phyloP scores from a whole-genome alignment of 1,284 basidiomycete species.

The Ceratobasidium sp. region DNA sequence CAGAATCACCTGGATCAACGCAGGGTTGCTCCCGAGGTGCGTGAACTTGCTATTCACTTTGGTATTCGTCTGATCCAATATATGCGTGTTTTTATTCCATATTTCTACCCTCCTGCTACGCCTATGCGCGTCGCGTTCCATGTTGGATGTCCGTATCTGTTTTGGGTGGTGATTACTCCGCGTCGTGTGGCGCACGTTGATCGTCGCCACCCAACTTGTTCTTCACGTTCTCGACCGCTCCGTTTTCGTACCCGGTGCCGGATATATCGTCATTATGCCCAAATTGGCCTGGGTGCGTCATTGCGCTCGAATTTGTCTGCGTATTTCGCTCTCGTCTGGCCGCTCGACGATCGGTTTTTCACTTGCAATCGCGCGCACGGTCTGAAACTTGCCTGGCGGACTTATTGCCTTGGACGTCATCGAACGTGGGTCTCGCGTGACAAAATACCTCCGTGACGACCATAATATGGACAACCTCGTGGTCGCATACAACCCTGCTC shows the following conservation, averaged over 20 bases:
- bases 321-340: background rate
- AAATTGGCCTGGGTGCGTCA: too few species aligned
- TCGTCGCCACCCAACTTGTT: slow-evolving; percentile 12
- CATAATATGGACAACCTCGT: slow-evolving; percentile 3
- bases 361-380: too few species aligned
- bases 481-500: background rate
- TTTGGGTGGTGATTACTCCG: background rate
- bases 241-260: background rate
- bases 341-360: background rate
- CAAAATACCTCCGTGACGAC: background rate
- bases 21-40: background rate
- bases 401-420: slow-evolving; percentile 7
- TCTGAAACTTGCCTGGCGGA: background rate
- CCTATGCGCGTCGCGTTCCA: background rate
- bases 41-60: slow-evolving; percentile 13
- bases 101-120: background rate
- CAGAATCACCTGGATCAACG: slow-evolving; percentile 21
- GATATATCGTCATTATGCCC: background rate
- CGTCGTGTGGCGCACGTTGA: slow-evolving; percentile 20
- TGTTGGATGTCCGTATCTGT: background rate
- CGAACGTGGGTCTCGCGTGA: slow-evolving; percentile 1
- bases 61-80: slow-evolving; percentile 18
- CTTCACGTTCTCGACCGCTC: background rate
- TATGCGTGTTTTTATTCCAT: slow-evolving; percentile 22
- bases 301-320: background rate